Evolutionary conservation across 179 eudicot species (phyloP), one percentile per base, ranked within the genome.

Genomic region (Carnegiea gigantea): DNA sequence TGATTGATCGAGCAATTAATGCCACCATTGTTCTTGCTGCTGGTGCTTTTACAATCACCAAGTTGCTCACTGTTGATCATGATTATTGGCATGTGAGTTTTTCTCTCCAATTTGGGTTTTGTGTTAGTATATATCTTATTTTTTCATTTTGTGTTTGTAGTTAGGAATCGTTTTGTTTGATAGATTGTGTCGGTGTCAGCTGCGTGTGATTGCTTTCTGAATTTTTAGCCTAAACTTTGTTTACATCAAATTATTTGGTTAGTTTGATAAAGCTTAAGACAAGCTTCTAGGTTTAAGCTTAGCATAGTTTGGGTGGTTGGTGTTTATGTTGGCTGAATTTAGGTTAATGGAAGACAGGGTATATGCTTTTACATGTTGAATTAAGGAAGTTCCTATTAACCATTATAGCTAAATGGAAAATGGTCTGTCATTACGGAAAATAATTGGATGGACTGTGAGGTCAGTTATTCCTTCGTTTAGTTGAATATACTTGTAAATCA

Each of bases 61-160:
- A 95, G 82, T 82, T 93, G 92, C 94, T 97, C 80, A 97, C 99
- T 28, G 90, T 97, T 81, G 98, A 95, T 67, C 93, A 88, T 77
- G 93, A 97, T 79, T 97, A 90, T 84, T 97, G 99, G 98, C 98
- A 97, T 83, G 99, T 97, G 80, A 92, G 96, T 92, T 40, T 7
- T 20, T 48, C 23, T 70, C 73, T 70, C 12, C n/a, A 40, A 53
- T 24, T 65, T 17, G 0, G 4, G 7, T 44, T 59, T 24, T 24
- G 3, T 18, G 15, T 23, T 23, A 0, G 57, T 9, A 51, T 67
- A 28, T 28, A 9, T 24, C 20, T 76, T 54, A 24, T 20, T 28
- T 21, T 6, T 53, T 38, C 5, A 9, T 36, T 36, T 5, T 33
- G 8, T 67, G 74, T 38, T 70, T 13, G 73, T 21, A 65, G 9